Percentiles rank a stretch among this genome's conserved stretches.
These are phyloP conservation scores for maize (Zea mays) DNA, from an alignment of 176 grass and related monocot genomes.

Conservation along the genomic window DNA sequence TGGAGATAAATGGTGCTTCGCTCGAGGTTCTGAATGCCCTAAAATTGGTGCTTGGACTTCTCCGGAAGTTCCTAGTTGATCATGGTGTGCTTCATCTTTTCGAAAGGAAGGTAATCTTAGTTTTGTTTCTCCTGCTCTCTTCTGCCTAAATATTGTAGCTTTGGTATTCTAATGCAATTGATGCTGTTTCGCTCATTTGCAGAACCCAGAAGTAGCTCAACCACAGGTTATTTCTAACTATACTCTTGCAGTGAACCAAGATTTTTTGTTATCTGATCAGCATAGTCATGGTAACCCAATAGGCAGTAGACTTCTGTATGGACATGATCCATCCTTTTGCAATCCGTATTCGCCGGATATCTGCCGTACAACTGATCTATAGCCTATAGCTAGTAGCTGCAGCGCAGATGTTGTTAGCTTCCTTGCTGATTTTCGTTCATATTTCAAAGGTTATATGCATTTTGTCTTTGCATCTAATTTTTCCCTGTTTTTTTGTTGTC, in stretches of 20 bases:
- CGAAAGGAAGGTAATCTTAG: slow-evolving; percentile 57
- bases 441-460: neutral
- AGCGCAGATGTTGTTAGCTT: neutral
- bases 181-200: slow-evolving; percentile 30
- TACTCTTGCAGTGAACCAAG: slow-evolving; percentile 45
- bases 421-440: neutral
- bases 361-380: slow-evolving; percentile 2
- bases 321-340: slow-evolving; percentile 45
- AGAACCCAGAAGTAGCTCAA: slow-evolving; percentile 30
- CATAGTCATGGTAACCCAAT: slow-evolving; percentile 32
- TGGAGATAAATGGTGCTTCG: slow-evolving; percentile 70
- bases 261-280: slow-evolving; percentile 47
- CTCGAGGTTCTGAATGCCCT: slow-evolving; percentile 62
- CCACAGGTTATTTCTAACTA: slow-evolving; percentile 29
- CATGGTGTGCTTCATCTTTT: slow-evolving; percentile 82
- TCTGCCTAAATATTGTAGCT: slow-evolving; percentile 1
- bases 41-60: slow-evolving; percentile 57
- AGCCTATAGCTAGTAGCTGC: neutral
- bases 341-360: slow-evolving; percentile 41
- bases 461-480: neutral
- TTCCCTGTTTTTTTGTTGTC: neutral
- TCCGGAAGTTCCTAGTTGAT: slow-evolving; percentile 86
- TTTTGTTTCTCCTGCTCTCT: slow-evolving; percentile 7
- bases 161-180: slow-evolving; percentile 24
- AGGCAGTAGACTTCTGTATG: slow-evolving; percentile 43